A percentile compares a stretch with the other conserved stretches of the same genome.
phyloP scores from a whole-genome alignment of 1,139 yeast species.

The Suhomyces wounanorum region DNA sequence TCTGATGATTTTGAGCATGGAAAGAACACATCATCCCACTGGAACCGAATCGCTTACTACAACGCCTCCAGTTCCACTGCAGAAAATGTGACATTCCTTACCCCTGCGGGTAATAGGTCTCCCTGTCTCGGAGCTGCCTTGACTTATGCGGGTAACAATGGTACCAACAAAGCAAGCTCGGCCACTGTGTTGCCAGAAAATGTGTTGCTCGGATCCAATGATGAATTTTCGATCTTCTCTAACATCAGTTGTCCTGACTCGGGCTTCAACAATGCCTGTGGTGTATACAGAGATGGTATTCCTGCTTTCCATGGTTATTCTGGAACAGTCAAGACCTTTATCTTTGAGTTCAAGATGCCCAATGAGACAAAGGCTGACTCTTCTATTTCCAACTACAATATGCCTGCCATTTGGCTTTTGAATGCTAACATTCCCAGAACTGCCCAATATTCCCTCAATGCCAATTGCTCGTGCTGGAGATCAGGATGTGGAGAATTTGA shows the following conservation, averaged over 20 bases:
- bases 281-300: conserved; percentile 79
- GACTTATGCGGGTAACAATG: conserved; percentile 76
- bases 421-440: conserved; percentile 96
- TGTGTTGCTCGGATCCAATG: conserved; percentile 62
- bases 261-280: conserved; percentile 64
- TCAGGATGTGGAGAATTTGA: conserved; percentile 98
- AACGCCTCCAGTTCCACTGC: conserved; percentile 49
- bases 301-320: conserved; percentile 94
- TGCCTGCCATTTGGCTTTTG: conserved; percentile 97
- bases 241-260: conserved; percentile 59
- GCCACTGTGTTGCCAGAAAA: conserved; percentile 65
- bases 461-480: conserved; percentile 89
- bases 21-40: conserved; percentile 53
- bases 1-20: conserved; percentile 21
- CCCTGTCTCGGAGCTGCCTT: conserved; percentile 85
- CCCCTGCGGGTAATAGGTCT: conserved; percentile 77
- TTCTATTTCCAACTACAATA: conserved; percentile 61
- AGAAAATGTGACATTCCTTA: conserved; percentile 77
- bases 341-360: conserved; percentile 93
- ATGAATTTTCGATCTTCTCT: conserved; percentile 78
- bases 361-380: conserved; percentile 47
- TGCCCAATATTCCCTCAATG: conserved; percentile 70
- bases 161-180: conserved; percentile 61
- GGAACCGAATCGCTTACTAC: conserved; percentile 79
- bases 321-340: conserved; percentile 76